Conservation (phyloP, 192 early-diverging fungal species). For the Geranomyces variabilis region DNA sequence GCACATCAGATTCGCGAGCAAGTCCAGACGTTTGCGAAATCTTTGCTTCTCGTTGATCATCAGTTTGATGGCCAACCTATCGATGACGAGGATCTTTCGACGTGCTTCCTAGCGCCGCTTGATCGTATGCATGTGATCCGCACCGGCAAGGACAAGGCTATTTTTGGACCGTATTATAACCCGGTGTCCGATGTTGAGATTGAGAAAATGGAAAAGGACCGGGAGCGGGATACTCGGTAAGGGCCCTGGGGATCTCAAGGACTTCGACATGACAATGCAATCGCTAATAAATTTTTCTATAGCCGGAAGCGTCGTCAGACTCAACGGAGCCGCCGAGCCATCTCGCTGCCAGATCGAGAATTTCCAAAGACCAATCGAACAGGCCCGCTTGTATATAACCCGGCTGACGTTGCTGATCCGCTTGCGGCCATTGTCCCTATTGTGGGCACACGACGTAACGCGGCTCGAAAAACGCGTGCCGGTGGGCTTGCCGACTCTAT, state of each 20-base stretch:
- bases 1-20: constrained; percentile 95
- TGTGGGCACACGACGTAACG: not conserved
- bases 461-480: not conserved
- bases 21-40: constrained; percentile 81
- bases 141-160: constrained; percentile 20
- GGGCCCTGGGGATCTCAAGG: too few relatives aligned
- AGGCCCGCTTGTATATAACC: constrained; percentile 26
- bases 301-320: constrained; percentile 86
- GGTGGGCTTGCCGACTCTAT: not conserved
- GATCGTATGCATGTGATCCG: constrained; percentile 35
- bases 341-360: constrained; percentile 72
- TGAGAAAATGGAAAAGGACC: constrained; percentile 82
- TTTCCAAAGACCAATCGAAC: constrained; percentile 67
- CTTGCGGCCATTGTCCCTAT: not conserved
- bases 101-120: constrained; percentile 71
- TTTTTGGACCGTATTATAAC: constrained; percentile 40
- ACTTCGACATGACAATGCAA: too few relatives aligned
- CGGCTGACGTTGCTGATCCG: not conserved
- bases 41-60: constrained; percentile 80
- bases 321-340: constrained; percentile 61
- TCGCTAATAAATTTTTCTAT: not conserved
- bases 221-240: constrained; percentile 69
- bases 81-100: constrained; percentile 78
- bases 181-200: constrained; percentile 46
- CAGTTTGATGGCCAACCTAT: constrained; percentile 72